Evolutionary conservation across 2,329 filamentous ascomycete species (phyloP).

Genomic region (Phialocephala sp.): DNA sequence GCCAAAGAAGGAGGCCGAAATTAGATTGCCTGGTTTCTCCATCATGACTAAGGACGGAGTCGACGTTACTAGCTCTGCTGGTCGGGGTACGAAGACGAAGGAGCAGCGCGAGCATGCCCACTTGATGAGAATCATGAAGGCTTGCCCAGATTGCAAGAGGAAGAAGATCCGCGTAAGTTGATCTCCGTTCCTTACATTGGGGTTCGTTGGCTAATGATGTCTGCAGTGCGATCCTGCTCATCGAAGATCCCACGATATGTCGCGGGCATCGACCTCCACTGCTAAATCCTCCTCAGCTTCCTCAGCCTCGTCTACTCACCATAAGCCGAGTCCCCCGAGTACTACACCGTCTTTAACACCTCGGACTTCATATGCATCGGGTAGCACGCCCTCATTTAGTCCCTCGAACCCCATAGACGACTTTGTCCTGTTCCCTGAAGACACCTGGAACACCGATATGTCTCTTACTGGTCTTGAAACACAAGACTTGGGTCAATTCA

Average conservation of each 20-base stretch:
- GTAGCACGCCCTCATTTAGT: conserved; percentile 23
- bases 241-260: conserved; percentile 35
- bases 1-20: conserved; percentile 36
- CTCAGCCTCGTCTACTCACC: conserved; percentile 14
- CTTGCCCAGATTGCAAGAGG: conserved; percentile 65
- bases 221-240: conserved; percentile 42
- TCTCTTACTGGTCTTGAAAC: conserved; percentile 27
- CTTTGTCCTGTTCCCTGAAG: conserved; percentile 41
- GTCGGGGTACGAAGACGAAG: conserved; percentile 68
- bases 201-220: conserved; percentile 21
- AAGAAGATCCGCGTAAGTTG: conserved; percentile 61
- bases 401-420: conserved; percentile 38
- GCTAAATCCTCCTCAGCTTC: conserved; percentile 31
- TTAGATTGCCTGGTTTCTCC: conserved; percentile 65
- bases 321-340: conserved; percentile 27
- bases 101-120: conserved; percentile 72
- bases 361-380: conserved; percentile 24
- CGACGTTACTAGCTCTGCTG: conserved; percentile 67
- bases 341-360: conserved; percentile 24
- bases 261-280: conserved; percentile 32
- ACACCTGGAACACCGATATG: conserved; percentile 36
- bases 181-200: not conserved
- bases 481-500: conserved; percentile 36
- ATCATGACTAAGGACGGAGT: conserved; percentile 68
- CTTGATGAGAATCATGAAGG: conserved; percentile 70